Percentiles rank a stretch among this genome's conserved stretches.
phyloP scores from a whole-genome alignment of 495 filamentous ascomycete species.

The Aspergillus indologenus region DNA sequence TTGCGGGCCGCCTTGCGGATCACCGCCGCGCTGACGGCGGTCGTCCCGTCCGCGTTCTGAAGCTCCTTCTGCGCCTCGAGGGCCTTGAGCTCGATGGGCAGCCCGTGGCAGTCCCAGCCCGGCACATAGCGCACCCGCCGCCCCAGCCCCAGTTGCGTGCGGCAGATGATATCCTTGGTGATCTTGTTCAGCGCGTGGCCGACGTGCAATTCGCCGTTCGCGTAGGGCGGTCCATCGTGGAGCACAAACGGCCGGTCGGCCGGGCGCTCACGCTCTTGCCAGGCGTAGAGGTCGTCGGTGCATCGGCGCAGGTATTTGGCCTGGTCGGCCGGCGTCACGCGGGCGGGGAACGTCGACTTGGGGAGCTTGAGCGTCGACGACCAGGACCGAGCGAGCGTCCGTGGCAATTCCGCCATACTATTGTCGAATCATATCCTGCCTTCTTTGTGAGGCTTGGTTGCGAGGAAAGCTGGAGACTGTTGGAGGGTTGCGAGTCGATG shows the following conservation, averaged over 20 bases:
- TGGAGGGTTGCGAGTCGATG: not conserved
- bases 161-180: conserved; percentile 86
- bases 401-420: conserved; percentile 50
- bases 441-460: conserved; percentile 7
- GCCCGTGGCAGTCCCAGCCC: conserved; percentile 97
- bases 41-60: conserved; percentile 17
- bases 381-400: conserved; percentile 51
- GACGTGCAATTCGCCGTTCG: conserved; percentile 89
- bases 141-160: conserved; percentile 74
- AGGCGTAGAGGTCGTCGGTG: conserved; percentile 84
- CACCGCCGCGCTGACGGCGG: conserved; percentile 25
- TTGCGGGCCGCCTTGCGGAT: conserved; percentile 70
- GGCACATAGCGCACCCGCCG: conserved; percentile 81
- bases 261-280: conserved; percentile 68
- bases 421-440: conserved; percentile 32
- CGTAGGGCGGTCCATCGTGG: conserved; percentile 96
- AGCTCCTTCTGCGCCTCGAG: conserved; percentile 55
- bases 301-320: conserved; percentile 69
- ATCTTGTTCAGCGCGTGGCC: conserved; percentile 99
- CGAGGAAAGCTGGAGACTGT: not conserved
- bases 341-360: conserved; percentile 57
- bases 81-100: conserved; percentile 98
- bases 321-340: conserved; percentile 48
- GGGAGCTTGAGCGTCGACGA: conserved; percentile 59
- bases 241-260: conserved; percentile 66